These are phyloP conservation scores for Primulina eburnea DNA, from an alignment of 257 asterid species.

Conservation along the genomic window DNA sequence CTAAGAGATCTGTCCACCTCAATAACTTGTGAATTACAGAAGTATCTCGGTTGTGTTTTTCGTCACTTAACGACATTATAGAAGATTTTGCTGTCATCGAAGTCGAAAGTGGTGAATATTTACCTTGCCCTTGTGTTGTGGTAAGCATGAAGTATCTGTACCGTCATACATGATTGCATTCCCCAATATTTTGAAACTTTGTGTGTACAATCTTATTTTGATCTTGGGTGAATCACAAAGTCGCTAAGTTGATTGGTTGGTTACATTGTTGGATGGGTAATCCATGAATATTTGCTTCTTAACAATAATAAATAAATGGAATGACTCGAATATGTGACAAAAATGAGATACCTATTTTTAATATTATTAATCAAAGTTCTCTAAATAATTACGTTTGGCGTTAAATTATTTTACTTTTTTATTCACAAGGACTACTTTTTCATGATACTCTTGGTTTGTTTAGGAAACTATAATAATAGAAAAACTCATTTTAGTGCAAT, in stretches of 20 bases:
- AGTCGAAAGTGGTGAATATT: background rate
- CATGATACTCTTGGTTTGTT: too few relatives aligned
- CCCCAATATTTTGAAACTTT: background rate
- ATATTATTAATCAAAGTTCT: too few relatives aligned
- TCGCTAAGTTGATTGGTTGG: conserved; percentile 34
- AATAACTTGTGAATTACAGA: conserved; percentile 33
- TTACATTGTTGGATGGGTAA: conserved; percentile 38
- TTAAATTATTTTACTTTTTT: too few relatives aligned
- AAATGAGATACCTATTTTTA: too few relatives aligned
- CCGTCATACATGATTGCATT: background rate
- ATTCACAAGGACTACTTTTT: too few relatives aligned
- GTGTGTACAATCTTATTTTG: background rate
- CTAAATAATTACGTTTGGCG: too few relatives aligned
- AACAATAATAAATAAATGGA: too few relatives aligned
- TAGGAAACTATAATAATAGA: too few relatives aligned
- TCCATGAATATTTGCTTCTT: too few relatives aligned
- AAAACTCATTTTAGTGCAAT: too few relatives aligned
- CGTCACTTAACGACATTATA: background rate
- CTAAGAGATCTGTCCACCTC: conserved; percentile 46
- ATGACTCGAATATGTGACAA: too few relatives aligned
- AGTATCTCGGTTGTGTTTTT: background rate
- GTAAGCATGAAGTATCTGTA: background rate
- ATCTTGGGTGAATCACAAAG: too few relatives aligned
- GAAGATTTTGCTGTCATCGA: background rate
- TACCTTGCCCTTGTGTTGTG: background rate